These are phyloP conservation scores for Naganishia randhawae DNA, from an alignment of 768 basidiomycete species.

Conservation along the genomic window DNA sequence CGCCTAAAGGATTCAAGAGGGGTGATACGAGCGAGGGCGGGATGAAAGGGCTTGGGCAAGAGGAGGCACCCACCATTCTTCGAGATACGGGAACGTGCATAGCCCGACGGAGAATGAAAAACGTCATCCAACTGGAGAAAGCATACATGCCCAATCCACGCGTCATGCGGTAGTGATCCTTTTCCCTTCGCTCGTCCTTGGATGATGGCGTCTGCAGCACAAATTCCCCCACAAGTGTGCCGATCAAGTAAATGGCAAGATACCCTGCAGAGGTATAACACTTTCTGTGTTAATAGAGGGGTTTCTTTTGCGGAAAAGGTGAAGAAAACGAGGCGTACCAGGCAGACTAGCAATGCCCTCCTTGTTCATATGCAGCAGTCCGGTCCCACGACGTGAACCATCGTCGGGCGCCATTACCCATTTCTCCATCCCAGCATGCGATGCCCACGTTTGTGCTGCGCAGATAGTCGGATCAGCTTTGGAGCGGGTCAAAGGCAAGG, in stretches of 20 bases:
- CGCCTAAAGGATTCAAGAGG: too few relatives aligned
- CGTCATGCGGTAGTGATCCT: background rate
- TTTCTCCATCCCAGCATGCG: slow-evolving; percentile 60
- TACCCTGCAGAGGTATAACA: slow-evolving; percentile 61
- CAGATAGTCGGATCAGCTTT: background rate
- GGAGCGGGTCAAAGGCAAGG: background rate
- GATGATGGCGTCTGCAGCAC: slow-evolving; percentile 58
- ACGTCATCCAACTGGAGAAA: slow-evolving; percentile 69
- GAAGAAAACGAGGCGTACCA: slow-evolving; percentile 53
- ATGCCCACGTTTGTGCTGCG: slow-evolving; percentile 66
- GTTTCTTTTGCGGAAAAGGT: background rate
- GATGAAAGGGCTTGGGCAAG: background rate
- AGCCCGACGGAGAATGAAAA: slow-evolving; percentile 49
- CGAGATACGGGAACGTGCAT: slow-evolving; percentile 58
- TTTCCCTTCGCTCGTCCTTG: background rate
- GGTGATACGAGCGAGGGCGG: background rate
- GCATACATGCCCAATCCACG: slow-evolving; percentile 54
- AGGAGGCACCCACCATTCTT: slow-evolving; percentile 54
- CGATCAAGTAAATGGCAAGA: slow-evolving; percentile 80
- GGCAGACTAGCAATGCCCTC: slow-evolving; percentile 80
- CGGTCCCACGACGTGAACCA: slow-evolving; percentile 50
- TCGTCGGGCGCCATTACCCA: slow-evolving; percentile 65
- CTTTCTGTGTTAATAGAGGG: background rate
- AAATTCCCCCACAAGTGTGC: slow-evolving; percentile 73
- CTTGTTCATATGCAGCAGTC: slow-evolving; percentile 75